phyloP scores from a whole-genome alignment of 164 flowering plant genomes.

The Saururus chinensis region DNA sequence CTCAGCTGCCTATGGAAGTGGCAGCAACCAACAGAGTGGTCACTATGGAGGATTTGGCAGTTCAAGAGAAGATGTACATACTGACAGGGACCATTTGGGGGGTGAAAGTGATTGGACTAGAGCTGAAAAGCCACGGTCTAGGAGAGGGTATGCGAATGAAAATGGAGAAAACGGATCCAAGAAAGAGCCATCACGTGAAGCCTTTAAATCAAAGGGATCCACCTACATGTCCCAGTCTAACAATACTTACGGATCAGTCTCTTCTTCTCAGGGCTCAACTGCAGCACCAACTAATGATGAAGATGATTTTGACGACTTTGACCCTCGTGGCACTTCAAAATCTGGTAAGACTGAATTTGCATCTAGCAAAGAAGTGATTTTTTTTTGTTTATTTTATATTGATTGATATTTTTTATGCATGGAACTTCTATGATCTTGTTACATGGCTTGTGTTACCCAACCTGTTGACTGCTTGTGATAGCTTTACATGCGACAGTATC shows the following conservation, averaged over 20 bases:
- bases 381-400: neutral
- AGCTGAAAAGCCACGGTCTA: slow-evolving; percentile 31
- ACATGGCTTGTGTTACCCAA: too few relatives aligned
- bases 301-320: slow-evolving; percentile 91
- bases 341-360: slow-evolving; percentile 37
- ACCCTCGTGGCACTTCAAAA: slow-evolving; percentile 80
- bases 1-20: slow-evolving; percentile 43
- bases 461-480: too few relatives aligned
- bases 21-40: slow-evolving; percentile 38
- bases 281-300: slow-evolving; percentile 35
- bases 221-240: neutral
- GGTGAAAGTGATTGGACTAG: slow-evolving; percentile 21
- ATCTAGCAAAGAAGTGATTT: neutral
- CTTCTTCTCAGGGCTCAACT: slow-evolving; percentile 35
- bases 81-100: slow-evolving; percentile 30
- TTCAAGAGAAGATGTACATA: slow-evolving; percentile 35
- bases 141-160: slow-evolving; percentile 22
- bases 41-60: slow-evolving; percentile 48
- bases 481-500: too few relatives aligned
- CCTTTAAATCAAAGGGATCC: neutral
- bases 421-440: too few relatives aligned
- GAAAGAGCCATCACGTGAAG: slow-evolving; percentile 20
- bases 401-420: too few relatives aligned
- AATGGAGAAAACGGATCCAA: slow-evolving; percentile 20
- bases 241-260: too few relatives aligned